A percentile compares a stretch with the other conserved stretches of the same genome.
Evolutionary conservation across 2,329 filamentous ascomycete species (phyloP).

Genomic region (Paradendryphiella salina): DNA sequence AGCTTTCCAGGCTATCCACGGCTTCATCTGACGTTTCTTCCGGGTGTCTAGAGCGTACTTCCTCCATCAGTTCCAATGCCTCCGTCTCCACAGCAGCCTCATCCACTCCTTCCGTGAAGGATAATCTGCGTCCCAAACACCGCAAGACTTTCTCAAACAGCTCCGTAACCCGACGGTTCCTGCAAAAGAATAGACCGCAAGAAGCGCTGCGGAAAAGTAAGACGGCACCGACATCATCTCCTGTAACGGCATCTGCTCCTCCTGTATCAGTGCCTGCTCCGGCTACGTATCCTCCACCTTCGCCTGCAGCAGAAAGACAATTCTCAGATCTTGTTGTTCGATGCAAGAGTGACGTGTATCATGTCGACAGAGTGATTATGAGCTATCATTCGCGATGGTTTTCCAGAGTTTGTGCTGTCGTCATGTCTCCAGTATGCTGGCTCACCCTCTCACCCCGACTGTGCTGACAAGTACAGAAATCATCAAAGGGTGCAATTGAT

Average conservation of each 20-base stretch:
- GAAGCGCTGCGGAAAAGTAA: constrained; percentile 1
- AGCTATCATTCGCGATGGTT: constrained; percentile 40
- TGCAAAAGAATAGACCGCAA: constrained; percentile 19
- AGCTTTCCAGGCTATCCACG: constrained; percentile 6
- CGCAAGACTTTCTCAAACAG: constrained; percentile 19
- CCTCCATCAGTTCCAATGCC: constrained; percentile 14
- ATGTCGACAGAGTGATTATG: constrained; percentile 38
- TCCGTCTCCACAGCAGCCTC: constrained; percentile 20
- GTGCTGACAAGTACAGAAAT: constrained; percentile 25
- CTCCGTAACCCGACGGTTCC: constrained; percentile 16
- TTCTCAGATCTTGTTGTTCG: constrained; percentile 36
- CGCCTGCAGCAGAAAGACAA: constrained; percentile 18
- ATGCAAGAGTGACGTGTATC: constrained; percentile 36
- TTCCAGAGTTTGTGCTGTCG: constrained; percentile 33
- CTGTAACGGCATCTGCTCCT: neutral
- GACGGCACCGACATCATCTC: constrained; percentile 4
- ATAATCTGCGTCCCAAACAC: constrained; percentile 12
- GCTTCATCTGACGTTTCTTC: constrained; percentile 19
- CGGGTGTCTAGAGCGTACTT: constrained; percentile 12
- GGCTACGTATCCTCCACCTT: neutral
- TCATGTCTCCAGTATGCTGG: constrained; percentile 24
- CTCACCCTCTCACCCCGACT: neutral
- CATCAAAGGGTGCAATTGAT: constrained; percentile 32
- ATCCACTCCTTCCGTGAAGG: constrained; percentile 14
- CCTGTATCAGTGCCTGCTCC: neutral